Conservation (phyloP, 768 basidiomycete species). For the Rhodocollybia butyracea region DNA sequence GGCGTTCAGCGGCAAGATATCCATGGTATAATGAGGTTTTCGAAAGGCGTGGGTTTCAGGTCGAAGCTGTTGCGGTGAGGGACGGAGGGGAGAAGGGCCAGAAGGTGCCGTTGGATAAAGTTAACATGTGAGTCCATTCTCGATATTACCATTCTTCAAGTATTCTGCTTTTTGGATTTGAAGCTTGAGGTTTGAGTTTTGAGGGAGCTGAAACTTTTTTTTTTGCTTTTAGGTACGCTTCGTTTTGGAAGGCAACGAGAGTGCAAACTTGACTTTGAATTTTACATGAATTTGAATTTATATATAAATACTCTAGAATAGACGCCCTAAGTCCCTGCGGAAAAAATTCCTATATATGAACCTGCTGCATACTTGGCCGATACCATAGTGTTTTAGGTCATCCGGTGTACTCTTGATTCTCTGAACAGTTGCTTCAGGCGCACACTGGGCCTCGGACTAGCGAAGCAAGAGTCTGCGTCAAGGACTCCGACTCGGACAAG, state of each 20-base stretch:
- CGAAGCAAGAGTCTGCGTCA: too few relatives aligned
- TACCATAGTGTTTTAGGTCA: too few relatives aligned
- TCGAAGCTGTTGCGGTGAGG: constrained; percentile 50
- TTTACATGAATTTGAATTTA: neutral
- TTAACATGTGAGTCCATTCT: constrained; percentile 55
- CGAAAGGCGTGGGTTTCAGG: constrained; percentile 47
- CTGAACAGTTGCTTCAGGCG: too few relatives aligned
- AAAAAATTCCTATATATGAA: too few relatives aligned
- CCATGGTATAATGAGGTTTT: constrained; percentile 70
- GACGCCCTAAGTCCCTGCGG: too few relatives aligned
- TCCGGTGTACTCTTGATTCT: too few relatives aligned
- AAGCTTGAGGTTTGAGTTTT: too few relatives aligned
- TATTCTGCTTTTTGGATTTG: too few relatives aligned
- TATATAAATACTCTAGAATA: neutral
- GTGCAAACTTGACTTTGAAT: neutral
- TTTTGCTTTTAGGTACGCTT: constrained; percentile 27
- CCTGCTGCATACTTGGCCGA: too few relatives aligned
- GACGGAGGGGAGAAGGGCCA: too few relatives aligned
- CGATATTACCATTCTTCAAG: neutral
- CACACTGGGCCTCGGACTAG: too few relatives aligned
- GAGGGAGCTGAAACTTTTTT: neutral
- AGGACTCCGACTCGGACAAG: too few relatives aligned
- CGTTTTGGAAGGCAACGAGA: constrained; percentile 31
- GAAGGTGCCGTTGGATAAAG: constrained; percentile 53
- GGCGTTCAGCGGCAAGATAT: constrained; percentile 58